Percentiles rank a stretch among this genome's conserved stretches.
phyloP scores from a whole-genome alignment of 2,329 filamentous ascomycete genomes.

The Parasarocladium wereldwijsianum region DNA sequence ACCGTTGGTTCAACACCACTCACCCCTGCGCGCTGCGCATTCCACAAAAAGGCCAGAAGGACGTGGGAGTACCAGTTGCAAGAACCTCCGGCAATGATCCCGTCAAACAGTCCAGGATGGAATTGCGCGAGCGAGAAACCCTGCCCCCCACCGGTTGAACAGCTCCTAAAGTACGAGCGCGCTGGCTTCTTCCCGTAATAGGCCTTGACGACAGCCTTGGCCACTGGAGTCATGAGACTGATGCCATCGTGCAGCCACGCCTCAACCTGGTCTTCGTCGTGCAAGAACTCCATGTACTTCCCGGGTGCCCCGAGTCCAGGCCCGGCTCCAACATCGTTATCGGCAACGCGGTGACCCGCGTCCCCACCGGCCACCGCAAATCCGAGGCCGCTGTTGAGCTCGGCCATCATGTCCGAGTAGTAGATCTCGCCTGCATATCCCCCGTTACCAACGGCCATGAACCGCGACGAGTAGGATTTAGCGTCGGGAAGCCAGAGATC shows the following conservation, averaged over 20 bases:
- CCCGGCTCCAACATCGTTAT: constrained; percentile 1
- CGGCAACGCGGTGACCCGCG: too few species aligned
- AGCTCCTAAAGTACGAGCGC: constrained; percentile 1
- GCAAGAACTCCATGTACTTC: constrained; percentile 2
- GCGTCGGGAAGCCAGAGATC: constrained; percentile 1
- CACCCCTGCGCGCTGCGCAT: too few species aligned
- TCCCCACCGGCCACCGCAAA: constrained; percentile 2
- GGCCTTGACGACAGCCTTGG: constrained; percentile 1
- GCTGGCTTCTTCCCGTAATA: background rate
- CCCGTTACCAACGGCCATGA: constrained; percentile 3
- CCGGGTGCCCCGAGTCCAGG: background rate
- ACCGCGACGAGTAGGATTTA: background rate
- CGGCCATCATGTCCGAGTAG: background rate
- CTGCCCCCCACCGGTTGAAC: constrained; percentile 3
- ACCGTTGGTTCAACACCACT: too few species aligned
- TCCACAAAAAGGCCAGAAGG: constrained; percentile 1
- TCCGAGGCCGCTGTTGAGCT: constrained; percentile 1
- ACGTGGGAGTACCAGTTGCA: constrained; percentile 1
- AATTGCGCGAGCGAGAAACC: constrained; percentile 2
- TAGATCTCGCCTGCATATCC: constrained; percentile 1
- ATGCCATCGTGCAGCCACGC: constrained; percentile 4
- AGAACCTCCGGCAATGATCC: constrained; percentile 1
- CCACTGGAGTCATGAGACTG: constrained; percentile 2
- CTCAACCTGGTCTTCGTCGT: constrained; percentile 1
- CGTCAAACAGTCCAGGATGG: constrained; percentile 2